phyloP scores from a whole-genome alignment of 257 asterid genomes.

The Solanum chiquidenum region DNA sequence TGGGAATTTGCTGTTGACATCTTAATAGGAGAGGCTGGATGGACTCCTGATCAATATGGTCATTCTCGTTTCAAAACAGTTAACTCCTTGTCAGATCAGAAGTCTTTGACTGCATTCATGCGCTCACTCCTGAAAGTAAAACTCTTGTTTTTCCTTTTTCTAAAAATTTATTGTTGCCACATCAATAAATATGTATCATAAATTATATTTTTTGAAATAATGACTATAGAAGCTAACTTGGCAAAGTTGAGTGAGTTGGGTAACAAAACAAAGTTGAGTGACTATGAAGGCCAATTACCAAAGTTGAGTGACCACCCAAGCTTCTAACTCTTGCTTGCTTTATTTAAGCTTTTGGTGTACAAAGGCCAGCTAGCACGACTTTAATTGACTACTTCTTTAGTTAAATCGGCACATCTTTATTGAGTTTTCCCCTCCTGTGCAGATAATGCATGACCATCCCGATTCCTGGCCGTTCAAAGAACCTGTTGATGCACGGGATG shows the following conservation, averaged over 20 bases:
- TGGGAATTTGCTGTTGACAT: conserved; percentile 19
- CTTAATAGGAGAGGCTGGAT: conserved; percentile 83
- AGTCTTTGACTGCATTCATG: conserved; percentile 77
- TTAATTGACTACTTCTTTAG: neutral
- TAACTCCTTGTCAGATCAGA: conserved; percentile 65
- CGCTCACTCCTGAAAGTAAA: conserved; percentile 81
- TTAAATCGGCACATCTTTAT: neutral
- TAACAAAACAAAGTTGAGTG: neutral
- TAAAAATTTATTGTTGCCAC: neutral
- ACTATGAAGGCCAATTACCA: neutral
- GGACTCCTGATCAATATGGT: conserved; percentile 94
- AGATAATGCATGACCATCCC: conserved; percentile 93
- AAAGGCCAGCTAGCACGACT: neutral
- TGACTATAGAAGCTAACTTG: neutral
- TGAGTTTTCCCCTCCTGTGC: conserved; percentile 17
- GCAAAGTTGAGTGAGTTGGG: neutral
- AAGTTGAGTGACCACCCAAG: neutral
- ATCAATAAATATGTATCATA: neutral
- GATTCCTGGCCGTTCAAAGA: conserved; percentile 99
- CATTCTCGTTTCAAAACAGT: conserved; percentile 69
- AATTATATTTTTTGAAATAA: neutral
- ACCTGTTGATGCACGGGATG: conserved; percentile 95
- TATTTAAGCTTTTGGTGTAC: neutral
- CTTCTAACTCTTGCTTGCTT: neutral
- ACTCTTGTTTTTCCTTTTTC: neutral